phyloP scores from a whole-genome alignment of 371 early-diverging fungal genomes.

The Mucor sp. region DNA sequence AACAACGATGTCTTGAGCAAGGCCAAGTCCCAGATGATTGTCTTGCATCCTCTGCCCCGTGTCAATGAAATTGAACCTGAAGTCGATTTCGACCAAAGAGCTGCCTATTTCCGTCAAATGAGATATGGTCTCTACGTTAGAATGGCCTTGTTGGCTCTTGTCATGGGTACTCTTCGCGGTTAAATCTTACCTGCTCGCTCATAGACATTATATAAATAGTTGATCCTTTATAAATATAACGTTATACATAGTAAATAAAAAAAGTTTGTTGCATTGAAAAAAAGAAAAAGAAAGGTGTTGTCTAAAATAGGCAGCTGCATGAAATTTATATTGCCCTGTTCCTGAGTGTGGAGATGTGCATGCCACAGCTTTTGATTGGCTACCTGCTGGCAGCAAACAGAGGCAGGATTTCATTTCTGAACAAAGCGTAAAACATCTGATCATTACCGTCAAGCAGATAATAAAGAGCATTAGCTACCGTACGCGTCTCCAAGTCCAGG shows the following conservation, averaged over 20 bases:
- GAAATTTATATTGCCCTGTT: background rate
- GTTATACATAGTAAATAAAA: conserved; percentile 1
- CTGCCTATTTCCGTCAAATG: conserved; percentile 98
- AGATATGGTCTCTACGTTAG: conserved; percentile 95
- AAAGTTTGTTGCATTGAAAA: background rate
- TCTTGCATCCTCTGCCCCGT: conserved; percentile 97
- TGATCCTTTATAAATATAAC: background rate
- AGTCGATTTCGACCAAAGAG: conserved; percentile 96
- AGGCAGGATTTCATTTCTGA: no score
- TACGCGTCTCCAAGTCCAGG: no score
- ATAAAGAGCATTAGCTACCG: no score
- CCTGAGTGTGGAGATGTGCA: background rate
- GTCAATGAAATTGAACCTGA: conserved; percentile 95
- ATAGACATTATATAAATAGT: background rate
- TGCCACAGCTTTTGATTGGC: no score
- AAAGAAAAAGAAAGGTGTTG: background rate
- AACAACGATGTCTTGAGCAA: conserved; percentile 82
- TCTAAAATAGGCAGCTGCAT: background rate
- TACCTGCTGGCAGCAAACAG: no score
- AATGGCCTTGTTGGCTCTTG: conserved; percentile 94
- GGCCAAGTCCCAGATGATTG: conserved; percentile 95
- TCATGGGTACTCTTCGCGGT: conserved; percentile 55
- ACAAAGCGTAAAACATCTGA: no score
- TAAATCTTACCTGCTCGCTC: background rate
- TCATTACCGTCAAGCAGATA: no score